Percentiles rank a stretch among this genome's conserved stretches.
Conservation (phyloP, 169 alveolate species). For the Eimeria brunetti region DNA sequence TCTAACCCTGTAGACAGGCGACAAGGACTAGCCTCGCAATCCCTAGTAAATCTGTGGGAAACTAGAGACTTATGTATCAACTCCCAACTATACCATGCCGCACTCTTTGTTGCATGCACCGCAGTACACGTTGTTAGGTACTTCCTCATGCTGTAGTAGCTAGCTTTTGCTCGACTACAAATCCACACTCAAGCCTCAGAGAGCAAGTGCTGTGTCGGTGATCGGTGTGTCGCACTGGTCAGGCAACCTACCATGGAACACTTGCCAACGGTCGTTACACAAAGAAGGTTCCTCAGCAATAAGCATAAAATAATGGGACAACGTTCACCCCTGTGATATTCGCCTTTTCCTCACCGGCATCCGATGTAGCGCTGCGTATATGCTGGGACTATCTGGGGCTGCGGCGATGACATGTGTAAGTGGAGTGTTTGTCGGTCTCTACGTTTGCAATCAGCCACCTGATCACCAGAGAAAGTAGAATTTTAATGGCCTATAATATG, state of each 20-base stretch:
- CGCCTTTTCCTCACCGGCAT: background rate
- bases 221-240: background rate
- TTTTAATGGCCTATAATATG: background rate
- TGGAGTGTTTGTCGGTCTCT: background rate
- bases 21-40: too few species aligned
- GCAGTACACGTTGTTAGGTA: background rate
- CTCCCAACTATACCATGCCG: too few species aligned
- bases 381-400: conserved; percentile 10
- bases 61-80: too few species aligned
- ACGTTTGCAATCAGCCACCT: background rate
- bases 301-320: background rate
- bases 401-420: conserved; percentile 14
- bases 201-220: background rate
- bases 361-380: background rate
- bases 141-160: background rate
- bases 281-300: background rate
- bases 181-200: background rate
- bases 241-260: background rate
- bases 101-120: background rate
- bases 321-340: background rate
- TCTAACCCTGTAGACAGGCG: background rate
- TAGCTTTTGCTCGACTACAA: background rate
- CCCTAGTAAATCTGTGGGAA: too few species aligned
- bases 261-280: background rate
- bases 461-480: background rate